These are phyloP conservation scores for Phytophthora niederhauseri DNA, from an alignment of 352 stramenopile genomes.

Conservation along the genomic window DNA sequence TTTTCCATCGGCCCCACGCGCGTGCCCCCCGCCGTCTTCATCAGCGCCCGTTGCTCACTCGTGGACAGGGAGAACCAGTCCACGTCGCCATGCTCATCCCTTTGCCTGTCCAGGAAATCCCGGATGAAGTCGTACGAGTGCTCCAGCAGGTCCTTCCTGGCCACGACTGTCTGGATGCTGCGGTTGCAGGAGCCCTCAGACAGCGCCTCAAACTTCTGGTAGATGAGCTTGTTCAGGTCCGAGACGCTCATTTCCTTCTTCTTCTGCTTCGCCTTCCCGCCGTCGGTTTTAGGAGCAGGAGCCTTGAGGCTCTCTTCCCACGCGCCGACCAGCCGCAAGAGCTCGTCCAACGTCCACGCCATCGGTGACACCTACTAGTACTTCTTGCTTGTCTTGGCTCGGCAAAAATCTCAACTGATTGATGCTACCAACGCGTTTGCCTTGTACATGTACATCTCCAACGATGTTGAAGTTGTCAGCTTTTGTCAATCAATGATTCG, in stretches of 20 bases:
- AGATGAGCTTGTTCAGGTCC: slow-evolving; percentile 15
- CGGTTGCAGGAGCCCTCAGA: slow-evolving; percentile 13
- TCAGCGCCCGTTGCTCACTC: slow-evolving; percentile 22
- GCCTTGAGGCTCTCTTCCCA: slow-evolving; percentile 14
- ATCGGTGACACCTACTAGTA: neutral
- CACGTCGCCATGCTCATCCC: neutral
- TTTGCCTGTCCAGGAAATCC: slow-evolving; percentile 5
- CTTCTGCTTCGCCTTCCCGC: slow-evolving; percentile 4
- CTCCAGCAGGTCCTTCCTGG: slow-evolving; percentile 13
- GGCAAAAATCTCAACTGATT: slow-evolving; percentile 13
- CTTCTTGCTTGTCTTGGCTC: neutral
- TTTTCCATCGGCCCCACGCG: slow-evolving; percentile 22
- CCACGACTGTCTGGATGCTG: neutral
- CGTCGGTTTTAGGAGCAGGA: neutral
- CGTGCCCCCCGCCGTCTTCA: slow-evolving; percentile 23
- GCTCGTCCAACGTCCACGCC: slow-evolving; percentile 16
- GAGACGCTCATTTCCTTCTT: neutral
- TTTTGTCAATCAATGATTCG: slow-evolving; percentile 37
- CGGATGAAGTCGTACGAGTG: slow-evolving; percentile 23
- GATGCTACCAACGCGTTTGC: neutral
- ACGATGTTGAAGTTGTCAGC: slow-evolving; percentile 14
- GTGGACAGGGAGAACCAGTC: slow-evolving; percentile 24
- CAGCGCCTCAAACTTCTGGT: slow-evolving; percentile 15
- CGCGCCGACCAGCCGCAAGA: slow-evolving; percentile 20
- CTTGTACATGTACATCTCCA: slow-evolving; percentile 4